Conservation (phyloP, 73 alveolate genomes). For the Paraurostyla sp. region DNA sequence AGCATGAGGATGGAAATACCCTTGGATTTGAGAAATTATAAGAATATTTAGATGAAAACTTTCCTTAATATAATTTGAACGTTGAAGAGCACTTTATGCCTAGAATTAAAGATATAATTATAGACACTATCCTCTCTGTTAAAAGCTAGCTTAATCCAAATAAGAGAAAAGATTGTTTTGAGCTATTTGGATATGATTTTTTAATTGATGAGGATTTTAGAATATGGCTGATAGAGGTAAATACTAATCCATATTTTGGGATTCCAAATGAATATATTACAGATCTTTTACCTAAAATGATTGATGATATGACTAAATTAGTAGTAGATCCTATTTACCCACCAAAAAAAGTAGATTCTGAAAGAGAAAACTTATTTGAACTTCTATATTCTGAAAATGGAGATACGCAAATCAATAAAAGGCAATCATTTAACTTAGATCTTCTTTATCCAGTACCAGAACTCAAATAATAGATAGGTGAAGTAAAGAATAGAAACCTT, state of each 20-base stretch:
- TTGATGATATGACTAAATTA: slow-evolving; percentile 59
- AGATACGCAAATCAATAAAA: not conserved
- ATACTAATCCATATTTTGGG: slow-evolving; percentile 77
- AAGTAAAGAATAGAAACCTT: not conserved
- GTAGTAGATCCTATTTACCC: slow-evolving; percentile 73
- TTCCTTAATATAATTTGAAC: slow-evolving; percentile 77
- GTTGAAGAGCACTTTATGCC: slow-evolving; percentile 91
- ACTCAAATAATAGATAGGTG: slow-evolving; percentile 34
- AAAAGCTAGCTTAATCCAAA: slow-evolving; percentile 52
- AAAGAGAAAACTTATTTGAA: slow-evolving; percentile 45
- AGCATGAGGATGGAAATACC: slow-evolving; percentile 93
- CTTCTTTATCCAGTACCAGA: slow-evolving; percentile 49
- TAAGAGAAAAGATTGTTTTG: slow-evolving; percentile 86
- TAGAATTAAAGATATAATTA: slow-evolving; percentile 80
- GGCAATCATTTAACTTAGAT: slow-evolving; percentile 16
- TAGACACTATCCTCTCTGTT: slow-evolving; percentile 58
- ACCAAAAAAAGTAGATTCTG: slow-evolving; percentile 56
- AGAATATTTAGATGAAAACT: slow-evolving; percentile 78
- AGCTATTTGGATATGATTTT: slow-evolving; percentile 89
- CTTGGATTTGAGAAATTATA: slow-evolving; percentile 82
- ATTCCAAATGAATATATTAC: slow-evolving; percentile 63
- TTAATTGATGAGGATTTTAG: slow-evolving; percentile 77
- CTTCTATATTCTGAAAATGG: slow-evolving; percentile 64
- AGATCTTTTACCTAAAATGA: slow-evolving; percentile 74
- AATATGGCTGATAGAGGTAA: slow-evolving; percentile 79